Percentiles rank a stretch among this genome's conserved stretches.
Conservation (phyloP, 768 basidiomycete species). For the Clavulina sp. region DNA sequence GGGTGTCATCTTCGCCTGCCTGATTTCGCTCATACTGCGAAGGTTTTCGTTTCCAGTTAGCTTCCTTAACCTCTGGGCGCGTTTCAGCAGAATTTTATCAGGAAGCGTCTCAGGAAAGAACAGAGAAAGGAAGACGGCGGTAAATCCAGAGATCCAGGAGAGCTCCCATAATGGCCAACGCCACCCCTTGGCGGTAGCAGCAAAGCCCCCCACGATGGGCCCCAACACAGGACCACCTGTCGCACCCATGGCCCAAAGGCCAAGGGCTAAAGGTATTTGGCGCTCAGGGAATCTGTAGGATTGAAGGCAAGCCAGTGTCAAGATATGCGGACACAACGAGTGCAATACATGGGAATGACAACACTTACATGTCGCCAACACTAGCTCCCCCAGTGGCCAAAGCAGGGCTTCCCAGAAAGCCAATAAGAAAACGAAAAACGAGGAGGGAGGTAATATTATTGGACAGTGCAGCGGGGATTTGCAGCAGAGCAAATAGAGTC, state of each 20-base stretch:
- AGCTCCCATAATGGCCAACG: conserved; percentile 21
- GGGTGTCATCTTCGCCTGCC: conserved; percentile 12
- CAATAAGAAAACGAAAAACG: conserved; percentile 19
- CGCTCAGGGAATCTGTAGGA: not conserved
- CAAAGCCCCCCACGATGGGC: conserved; percentile 19
- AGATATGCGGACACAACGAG: no score
- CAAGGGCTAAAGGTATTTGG: conserved; percentile 17
- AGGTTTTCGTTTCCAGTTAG: conserved; percentile 20
- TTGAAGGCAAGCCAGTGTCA: no score
- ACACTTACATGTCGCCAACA: conserved; percentile 18
- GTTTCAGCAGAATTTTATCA: conserved; percentile 20
- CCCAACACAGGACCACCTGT: conserved; percentile 18
- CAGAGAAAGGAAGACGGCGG: conserved; percentile 17
- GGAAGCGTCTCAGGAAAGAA: conserved; percentile 21
- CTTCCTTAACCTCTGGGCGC: conserved; percentile 21
- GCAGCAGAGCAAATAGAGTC: conserved; percentile 7
- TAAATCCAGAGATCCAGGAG: conserved; percentile 17
- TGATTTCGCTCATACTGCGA: conserved; percentile 17
- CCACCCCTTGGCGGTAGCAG: conserved; percentile 20
- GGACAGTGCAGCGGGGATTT: conserved; percentile 17
- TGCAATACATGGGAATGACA: conserved; percentile 2
- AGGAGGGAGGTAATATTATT: conserved; percentile 18
- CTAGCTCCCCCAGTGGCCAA: conserved; percentile 20
- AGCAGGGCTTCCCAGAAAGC: conserved; percentile 21
- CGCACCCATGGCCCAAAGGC: conserved; percentile 16